Evolutionary conservation across 2,329 filamentous ascomycete genomes (phyloP), one percentile per base, ranked within the genome.

Genomic region (Epichloe hybrida): DNA sequence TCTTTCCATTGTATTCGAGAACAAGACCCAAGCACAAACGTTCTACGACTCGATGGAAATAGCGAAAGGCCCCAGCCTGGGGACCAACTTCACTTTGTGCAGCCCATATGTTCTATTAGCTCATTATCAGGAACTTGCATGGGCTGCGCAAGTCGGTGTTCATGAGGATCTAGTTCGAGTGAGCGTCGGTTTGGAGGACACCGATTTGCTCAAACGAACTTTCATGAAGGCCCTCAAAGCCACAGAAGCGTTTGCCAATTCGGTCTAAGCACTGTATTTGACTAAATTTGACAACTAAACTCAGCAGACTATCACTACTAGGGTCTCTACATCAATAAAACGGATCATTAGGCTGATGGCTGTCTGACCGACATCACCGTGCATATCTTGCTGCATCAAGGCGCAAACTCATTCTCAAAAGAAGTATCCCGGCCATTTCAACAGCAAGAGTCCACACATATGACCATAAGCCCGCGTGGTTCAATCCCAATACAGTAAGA

Each of bases 21-120:
- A 74, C 2, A 79, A 76, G 51, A 72, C 75, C 34, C 82, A 90
- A 55, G 87, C 91, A 0, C 72, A 88, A 50, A 77, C 80, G 1
- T 96, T 97, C 65, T 96, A 85, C 66, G 89, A 98, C 67, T 76
- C 79, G 12, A 71, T 98, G 15, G 81, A 94, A 55, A 93, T 89
- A 1, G 83, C 88, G 39, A 98, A 98, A 67, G 93, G 93, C 0
- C 93, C 93, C 0, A 96, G 89, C 66, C 72, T 98, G 47, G 93
- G 93, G 2, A 97, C 93, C 0, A 98, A 98, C 66, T 98, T 98
- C 64, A 97, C 93, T 0, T 72, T 98, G 38, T 84, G 84, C 52
- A 95, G 84, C 46, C 93, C 93, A 0, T 98, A 95, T 65, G 88
- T 93, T 21, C 72, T 98, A 36, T 69, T 98, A 35, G 93, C 93